A percentile compares a stretch with the other conserved stretches of the same genome.
These are phyloP conservation scores for Scopulariopsis brevicaulis DNA, from an alignment of 2,329 filamentous ascomycete genomes.

Conservation along the genomic window DNA sequence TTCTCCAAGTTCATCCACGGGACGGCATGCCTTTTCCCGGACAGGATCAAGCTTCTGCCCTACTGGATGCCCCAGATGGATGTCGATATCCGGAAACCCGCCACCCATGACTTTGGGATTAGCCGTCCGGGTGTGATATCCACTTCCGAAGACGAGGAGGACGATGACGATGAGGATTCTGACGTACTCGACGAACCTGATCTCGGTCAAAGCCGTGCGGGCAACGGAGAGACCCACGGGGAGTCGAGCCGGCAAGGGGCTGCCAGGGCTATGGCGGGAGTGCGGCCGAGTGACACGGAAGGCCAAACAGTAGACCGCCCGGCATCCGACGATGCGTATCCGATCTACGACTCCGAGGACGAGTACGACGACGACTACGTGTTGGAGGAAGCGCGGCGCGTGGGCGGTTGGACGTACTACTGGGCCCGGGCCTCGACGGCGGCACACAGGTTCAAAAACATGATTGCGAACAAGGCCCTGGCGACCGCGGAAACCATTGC, in stretches of 20 bases:
- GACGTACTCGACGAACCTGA: not conserved
- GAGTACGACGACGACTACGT: slow-evolving; percentile 66
- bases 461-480: not conserved
- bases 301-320: slow-evolving; percentile 62
- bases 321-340: slow-evolving; percentile 57
- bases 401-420: slow-evolving; percentile 69
- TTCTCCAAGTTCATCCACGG: slow-evolving; percentile 99
- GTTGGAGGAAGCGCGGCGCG: slow-evolving; percentile 64
- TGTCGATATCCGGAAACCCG: slow-evolving; percentile 89
- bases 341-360: slow-evolving; percentile 77
- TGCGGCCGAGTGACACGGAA: slow-evolving; percentile 52
- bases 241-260: slow-evolving; percentile 25
- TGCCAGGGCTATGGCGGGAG: slow-evolving; percentile 20
- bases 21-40: slow-evolving; percentile 75
- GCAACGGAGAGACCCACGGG: slow-evolving; percentile 12
- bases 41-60: slow-evolving; percentile 77
- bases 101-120: slow-evolving; percentile 82
- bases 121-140: slow-evolving; percentile 61
- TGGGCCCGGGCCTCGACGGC: slow-evolving; percentile 28
- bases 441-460: slow-evolving; percentile 4
- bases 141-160: slow-evolving; percentile 65
- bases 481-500: slow-evolving; percentile 29
- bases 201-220: slow-evolving; percentile 1
- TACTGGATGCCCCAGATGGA: slow-evolving; percentile 99
- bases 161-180: slow-evolving; percentile 46